Conservation (phyloP, 768 basidiomycete species). For the Calvatia gigantea region DNA sequence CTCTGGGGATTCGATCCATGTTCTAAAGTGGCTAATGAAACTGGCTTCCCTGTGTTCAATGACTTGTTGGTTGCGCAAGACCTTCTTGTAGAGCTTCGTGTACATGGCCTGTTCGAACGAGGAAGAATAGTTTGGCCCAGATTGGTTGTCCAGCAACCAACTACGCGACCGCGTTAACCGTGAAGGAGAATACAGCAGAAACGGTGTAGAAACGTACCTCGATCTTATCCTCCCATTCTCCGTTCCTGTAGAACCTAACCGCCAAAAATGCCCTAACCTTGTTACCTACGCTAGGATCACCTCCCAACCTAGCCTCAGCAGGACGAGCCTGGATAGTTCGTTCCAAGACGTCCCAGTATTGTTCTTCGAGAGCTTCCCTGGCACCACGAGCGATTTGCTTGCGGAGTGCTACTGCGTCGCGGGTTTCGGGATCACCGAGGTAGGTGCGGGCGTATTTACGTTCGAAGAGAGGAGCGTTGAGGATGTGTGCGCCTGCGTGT, state of each 20-base stretch:
- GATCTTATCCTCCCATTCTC: slow-evolving; percentile 85
- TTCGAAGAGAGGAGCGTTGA: slow-evolving; percentile 76
- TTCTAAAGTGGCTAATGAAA: slow-evolving; percentile 78
- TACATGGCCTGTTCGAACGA: slow-evolving; percentile 81
- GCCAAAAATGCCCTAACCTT: slow-evolving; percentile 86
- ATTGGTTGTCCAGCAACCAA: slow-evolving; percentile 82
- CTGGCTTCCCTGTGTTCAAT: slow-evolving; percentile 77
- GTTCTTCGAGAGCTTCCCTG: slow-evolving; percentile 80
- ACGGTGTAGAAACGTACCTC: slow-evolving; percentile 54
- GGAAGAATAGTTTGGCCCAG: slow-evolving; percentile 93
- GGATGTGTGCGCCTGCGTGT: slow-evolving; percentile 77
- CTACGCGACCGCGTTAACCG: no score
- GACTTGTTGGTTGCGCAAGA: slow-evolving; percentile 62
- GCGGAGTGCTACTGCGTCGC: slow-evolving; percentile 62
- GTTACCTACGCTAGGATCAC: slow-evolving; percentile 87
- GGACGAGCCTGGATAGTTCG: slow-evolving; percentile 79
- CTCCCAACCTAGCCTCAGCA: slow-evolving; percentile 83
- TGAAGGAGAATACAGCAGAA: no score
- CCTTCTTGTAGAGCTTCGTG: slow-evolving; percentile 80
- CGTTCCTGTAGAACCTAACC: slow-evolving; percentile 73
- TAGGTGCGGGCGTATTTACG: slow-evolving; percentile 82
- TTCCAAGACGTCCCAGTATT: slow-evolving; percentile 83
- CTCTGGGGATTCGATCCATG: slow-evolving; percentile 81
- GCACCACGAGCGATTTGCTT: slow-evolving; percentile 77
- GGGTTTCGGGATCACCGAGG: slow-evolving; percentile 61